Evolutionary conservation across 2,329 filamentous ascomycete genomes (phyloP).

Genomic region (Pestalotiopsis sp.): DNA sequence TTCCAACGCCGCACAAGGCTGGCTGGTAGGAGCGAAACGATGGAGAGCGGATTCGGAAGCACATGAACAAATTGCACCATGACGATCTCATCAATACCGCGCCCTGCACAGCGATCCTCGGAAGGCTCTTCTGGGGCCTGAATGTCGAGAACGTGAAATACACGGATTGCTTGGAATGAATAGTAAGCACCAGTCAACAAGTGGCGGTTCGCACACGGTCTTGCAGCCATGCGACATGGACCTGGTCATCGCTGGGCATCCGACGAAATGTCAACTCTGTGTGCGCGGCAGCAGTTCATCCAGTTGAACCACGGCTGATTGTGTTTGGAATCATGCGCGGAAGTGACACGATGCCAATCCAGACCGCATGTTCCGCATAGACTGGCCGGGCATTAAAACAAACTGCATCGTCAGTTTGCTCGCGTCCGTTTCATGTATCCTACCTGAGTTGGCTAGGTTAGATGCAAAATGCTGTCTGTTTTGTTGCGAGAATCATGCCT

Average conservation of each 20-base stretch:
- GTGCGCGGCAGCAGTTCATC: not conserved
- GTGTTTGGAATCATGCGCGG: slow-evolving; percentile 5
- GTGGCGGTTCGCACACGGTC: not conserved
- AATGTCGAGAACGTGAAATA: not conserved
- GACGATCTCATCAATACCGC: slow-evolving; percentile 16
- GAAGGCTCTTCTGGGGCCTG: no score
- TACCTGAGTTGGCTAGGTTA: not conserved
- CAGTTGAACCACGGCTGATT: slow-evolving; percentile 1
- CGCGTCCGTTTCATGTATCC: not conserved
- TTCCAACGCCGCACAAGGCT: slow-evolving; percentile 7
- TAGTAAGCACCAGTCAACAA: not conserved
- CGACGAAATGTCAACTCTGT: not conserved
- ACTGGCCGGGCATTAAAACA: not conserved
- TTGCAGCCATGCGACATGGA: not conserved
- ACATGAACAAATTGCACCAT: slow-evolving; percentile 13
- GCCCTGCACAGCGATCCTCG: not conserved
- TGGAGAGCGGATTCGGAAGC: slow-evolving; percentile 7
- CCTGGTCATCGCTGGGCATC: not conserved
- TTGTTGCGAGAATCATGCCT: not conserved
- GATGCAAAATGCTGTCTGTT: not conserved
- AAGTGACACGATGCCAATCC: slow-evolving; percentile 9
- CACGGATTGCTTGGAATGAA: slow-evolving; percentile 6
- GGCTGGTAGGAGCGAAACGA: not conserved
- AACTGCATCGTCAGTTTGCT: not conserved
- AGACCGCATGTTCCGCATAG: slow-evolving; percentile 16